Evolutionary conservation across 768 basidiomycete species (phyloP), one percentile per base, ranked within the genome.

Genomic region (Tephrocybe rancida): DNA sequence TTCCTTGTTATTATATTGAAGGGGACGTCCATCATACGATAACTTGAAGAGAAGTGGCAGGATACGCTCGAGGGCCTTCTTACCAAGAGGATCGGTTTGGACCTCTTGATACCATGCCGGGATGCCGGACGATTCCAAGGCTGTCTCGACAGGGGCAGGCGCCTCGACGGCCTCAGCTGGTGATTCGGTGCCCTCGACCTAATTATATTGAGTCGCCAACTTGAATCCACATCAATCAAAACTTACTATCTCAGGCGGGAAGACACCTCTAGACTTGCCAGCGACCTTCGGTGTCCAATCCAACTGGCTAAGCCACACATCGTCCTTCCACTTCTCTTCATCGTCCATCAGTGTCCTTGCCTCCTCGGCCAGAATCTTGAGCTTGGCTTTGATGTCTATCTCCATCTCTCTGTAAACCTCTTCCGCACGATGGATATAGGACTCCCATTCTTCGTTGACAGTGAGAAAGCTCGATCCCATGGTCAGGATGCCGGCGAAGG

Each of bases 401-500:
- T 96, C 90, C 59, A 84, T 83, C 34, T 80, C 76, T 41, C 67
- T 62, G 70, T 91, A 98, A 14, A 83, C 86, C 22, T 67, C 68
- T 63, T 99, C 96, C 0, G 96, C 92, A 13, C 77, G 79, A 30
- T 80, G 72, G 18, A 98, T 67, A 69, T 98, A 98, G 11, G 73
- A 71, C 56, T 95, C 85, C 97, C 96, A 98, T 48, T 82, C 78
- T 61, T 93, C 78, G 66, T 98, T 90, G 44, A 98, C 94, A 1
- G 93, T 87, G 37, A 99, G 74, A 63, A 98, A 92, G 46, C 90
- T 87, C 16, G 88, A 92, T 0, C 92, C 91, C 97, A 99, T 98
- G 3, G 84, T 84, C 38, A 95, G 72, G 24, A 95, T 80, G 5
- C 96, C 95, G 0, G 94, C 88, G 66, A 98, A 98, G 1, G 92